Evolutionary conservation across 2,329 filamentous ascomycete genomes (phyloP), one percentile per base, ranked within the genome.

Genomic region (Pseudogymnoascus sp.): DNA sequence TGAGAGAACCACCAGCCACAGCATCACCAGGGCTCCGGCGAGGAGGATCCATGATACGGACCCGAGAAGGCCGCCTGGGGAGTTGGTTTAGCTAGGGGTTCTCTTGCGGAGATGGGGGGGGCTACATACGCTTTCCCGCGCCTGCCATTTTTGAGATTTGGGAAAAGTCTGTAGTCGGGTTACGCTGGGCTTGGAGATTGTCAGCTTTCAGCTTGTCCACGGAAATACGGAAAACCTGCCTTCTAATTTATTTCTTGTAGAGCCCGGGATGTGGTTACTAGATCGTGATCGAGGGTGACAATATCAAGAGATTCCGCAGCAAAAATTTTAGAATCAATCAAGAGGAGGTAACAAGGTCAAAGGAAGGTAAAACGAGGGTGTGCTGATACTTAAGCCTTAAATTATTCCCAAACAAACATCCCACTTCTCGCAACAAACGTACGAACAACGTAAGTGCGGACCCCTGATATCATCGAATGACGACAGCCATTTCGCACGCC

Each of bases 1-100:
- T 45, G 82, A 85, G 51, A 90, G 79, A 61, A 90, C 79, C 67
- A 87, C 83, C 69, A 90, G 81, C 75, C 90, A 84, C 69, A 88
- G 82, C 67, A 90, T 75, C 28, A 90, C 76, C 62, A 88, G 78
- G 62, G 85, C 82, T 51, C 80, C 85, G 54, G 83, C 85, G 67
- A 86, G 80, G 67, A 90, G 78, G 69, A 89, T 75, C 65, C 89
- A 78, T 73, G 86, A 85, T 60, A 80, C 67, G 57, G 85, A 73
- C 68, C 80, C 83, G 71, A 87, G 76, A 60, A 81, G 64, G 64
- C 81, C 80, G 71, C 85, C 85, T 87, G 71, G 39, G 28, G 10
- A n/a, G 28, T 25, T 51, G 13, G 21, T 13, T 51, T 51, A 51
- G 45, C 45, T 23, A 5, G 21, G 21, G 14, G 16, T 6, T 28